Evolutionary conservation across 495 filamentous ascomycete species (phyloP), one percentile per base, ranked within the genome.

Genomic region (Penicillium goetzii): DNA sequence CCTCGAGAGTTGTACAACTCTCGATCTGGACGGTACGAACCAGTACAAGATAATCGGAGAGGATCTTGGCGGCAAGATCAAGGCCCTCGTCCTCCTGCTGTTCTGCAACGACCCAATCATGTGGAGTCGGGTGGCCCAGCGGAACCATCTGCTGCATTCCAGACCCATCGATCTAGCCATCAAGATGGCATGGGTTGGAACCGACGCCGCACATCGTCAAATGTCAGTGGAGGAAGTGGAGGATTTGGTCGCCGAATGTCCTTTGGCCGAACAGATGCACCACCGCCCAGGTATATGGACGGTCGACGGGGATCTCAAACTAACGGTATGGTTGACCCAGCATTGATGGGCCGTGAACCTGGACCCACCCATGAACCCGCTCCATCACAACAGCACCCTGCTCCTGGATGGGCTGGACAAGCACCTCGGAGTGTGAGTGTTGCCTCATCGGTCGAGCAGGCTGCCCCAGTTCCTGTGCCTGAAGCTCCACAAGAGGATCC

Each of bases 71-170:
- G 89, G 51, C 84, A 84, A 52, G 91, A 95, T 51, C 79, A 79
- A 53, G 84, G 83, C 54, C 83, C 86, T 56, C 85, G 91, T 33
- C 86, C 93, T 62, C 90, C 92, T 25, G 83, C 92, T 30, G 78
- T 99, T 17, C 78, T 99, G 53, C 96, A 99, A 71, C 80, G 94
- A 54, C 83, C 88, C 33, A 69, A 76, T 26, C 75, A 80, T 40
- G 75, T 80, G 45, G 87, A 89, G 33, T 78, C 82, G 50, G 78
- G 82, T 57, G 89, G 86, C 7, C 91, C 91, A n/a, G 90, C 92
- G 41, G 96, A 99, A 66, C 92, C 92, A 15, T 96, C 94, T 50
- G 82, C 93, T 30, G 91, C 92, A n/a, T 96, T 96, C 68, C 94
- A 97, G 68, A 92, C 90, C 10, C 86, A 88, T 62, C 85, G 92